Evolutionary conservation across 805 yeast genomes (phyloP).

Genomic region (Wickerhamomyces strasburgensis): DNA sequence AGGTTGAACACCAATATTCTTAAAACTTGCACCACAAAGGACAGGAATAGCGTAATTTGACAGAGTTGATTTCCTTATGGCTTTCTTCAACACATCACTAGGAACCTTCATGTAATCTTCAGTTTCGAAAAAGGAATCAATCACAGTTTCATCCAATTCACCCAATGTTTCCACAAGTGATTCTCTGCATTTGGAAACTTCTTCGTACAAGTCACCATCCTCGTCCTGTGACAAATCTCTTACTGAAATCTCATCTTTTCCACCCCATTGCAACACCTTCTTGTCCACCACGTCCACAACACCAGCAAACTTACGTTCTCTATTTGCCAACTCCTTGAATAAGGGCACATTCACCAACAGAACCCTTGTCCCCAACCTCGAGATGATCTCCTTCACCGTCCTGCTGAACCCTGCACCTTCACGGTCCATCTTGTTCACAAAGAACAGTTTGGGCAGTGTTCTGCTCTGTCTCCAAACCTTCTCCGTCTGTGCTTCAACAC

Average conservation of each 20-base stretch:
- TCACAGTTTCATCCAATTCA: conserved; percentile 71
- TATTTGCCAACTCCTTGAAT: conserved; percentile 41
- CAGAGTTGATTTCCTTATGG: conserved; percentile 63
- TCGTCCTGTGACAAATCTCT: too few relatives aligned
- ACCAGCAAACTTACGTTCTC: conserved; percentile 50
- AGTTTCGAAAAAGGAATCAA: conserved; percentile 70
- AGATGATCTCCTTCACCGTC: conserved; percentile 78
- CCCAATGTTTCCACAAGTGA: conserved; percentile 80
- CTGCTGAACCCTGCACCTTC: conserved; percentile 93
- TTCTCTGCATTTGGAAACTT: conserved; percentile 55
- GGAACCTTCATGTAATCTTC: conserved; percentile 72
- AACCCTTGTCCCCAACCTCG: conserved; percentile 68
- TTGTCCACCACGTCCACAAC: conserved; percentile 70
- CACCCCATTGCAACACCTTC: conserved; percentile 44
- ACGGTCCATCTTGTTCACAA: conserved; percentile 93
- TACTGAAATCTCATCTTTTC: conserved; percentile 49
- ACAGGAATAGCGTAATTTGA: conserved; percentile 64
- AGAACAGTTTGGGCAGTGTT: conserved; percentile 72
- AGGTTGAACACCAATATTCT: conserved; percentile 93
- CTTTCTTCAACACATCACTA: conserved; percentile 42
- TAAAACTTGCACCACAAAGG: conserved; percentile 88
- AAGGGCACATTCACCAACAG: conserved; percentile 75
- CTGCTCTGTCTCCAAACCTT: conserved; percentile 92
- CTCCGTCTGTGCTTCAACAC: conserved; percentile 97
- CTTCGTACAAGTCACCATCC: conserved; percentile 37